These are phyloP conservation scores for Melastoma candidum DNA, from an alignment of 441 rosid genomes.

Conservation along the genomic window DNA sequence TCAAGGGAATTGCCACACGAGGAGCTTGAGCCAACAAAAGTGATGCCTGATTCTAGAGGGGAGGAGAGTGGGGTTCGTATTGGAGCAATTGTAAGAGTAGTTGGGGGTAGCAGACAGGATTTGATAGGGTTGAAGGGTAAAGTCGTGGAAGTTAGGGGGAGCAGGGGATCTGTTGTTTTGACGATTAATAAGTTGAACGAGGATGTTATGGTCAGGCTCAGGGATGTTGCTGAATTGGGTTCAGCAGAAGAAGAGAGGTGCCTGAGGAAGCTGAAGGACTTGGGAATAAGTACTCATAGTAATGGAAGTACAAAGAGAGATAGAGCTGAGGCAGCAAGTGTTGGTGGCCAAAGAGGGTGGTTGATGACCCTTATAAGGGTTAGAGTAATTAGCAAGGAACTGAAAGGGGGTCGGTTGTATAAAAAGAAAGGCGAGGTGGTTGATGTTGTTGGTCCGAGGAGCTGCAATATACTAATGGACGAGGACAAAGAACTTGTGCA, in stretches of 20 bases:
- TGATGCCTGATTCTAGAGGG: conserved; percentile 10
- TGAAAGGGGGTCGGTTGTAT: conserved; percentile 63
- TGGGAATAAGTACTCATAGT: conserved; percentile 17
- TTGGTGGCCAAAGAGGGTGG: conserved; percentile 26
- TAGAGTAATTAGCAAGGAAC: conserved; percentile 50
- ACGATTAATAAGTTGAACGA: conserved; percentile 31
- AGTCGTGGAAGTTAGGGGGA: conserved; percentile 27
- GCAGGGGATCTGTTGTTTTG: conserved; percentile 25
- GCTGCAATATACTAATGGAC: conserved; percentile 60
- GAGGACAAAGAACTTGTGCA: conserved; percentile 59
- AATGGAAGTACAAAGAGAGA: conserved; percentile 14
- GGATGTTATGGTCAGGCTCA: conserved; percentile 30
- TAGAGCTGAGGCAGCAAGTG: conserved; percentile 11
- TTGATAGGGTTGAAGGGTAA: conserved; percentile 44
- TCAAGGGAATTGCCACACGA: conserved; percentile 1
- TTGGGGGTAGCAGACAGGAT: conserved; percentile 34
- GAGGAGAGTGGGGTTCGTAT: conserved; percentile 14
- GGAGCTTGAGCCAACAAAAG: conserved; percentile 10
- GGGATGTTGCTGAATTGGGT: conserved; percentile 56
- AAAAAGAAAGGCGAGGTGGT: conserved; percentile 64
- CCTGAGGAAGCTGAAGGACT: conserved; percentile 37
- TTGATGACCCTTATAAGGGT: conserved; percentile 66
- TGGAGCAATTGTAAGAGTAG: conserved; percentile 56
- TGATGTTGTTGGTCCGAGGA: conserved; percentile 57
- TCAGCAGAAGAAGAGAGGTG: conserved; percentile 59